These are phyloP conservation scores for Bruguiera hainesii DNA, from an alignment of 441 rosid genomes.

Conservation along the genomic window DNA sequence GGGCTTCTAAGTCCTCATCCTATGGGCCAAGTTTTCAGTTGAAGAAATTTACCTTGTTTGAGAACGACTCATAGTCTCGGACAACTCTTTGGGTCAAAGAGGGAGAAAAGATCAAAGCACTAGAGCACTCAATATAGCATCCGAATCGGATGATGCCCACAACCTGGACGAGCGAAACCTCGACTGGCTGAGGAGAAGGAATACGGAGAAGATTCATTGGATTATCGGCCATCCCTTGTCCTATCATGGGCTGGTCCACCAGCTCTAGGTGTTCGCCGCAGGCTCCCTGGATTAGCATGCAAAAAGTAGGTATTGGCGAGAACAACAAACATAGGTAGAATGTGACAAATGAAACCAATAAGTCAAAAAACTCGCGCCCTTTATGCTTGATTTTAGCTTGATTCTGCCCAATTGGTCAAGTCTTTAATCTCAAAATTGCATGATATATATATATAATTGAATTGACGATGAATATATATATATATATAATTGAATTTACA, in stretches of 20 bases:
- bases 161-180: constrained; percentile 86
- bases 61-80: constrained; percentile 12
- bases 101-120: constrained; percentile 54
- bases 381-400: too few species aligned
- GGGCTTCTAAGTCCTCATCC: too few species aligned
- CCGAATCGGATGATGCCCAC: constrained; percentile 76
- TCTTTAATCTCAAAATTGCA: background rate
- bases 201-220: constrained; percentile 84
- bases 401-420: too few species aligned
- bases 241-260: constrained; percentile 71
- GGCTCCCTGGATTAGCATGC: constrained; percentile 27
- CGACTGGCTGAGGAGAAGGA: constrained; percentile 78
- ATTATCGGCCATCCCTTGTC: constrained; percentile 82
- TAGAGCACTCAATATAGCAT: constrained; percentile 69
- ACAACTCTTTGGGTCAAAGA: constrained; percentile 20
- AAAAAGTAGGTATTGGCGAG: background rate
- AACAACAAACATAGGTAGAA: background rate
- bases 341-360: background rate
- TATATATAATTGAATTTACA: too few species aligned
- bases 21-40: background rate
- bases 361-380: too few species aligned
- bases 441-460: too few species aligned
- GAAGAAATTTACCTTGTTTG: constrained; percentile 22
- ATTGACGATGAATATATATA: too few species aligned
- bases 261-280: constrained; percentile 50